A percentile compares a stretch with the other conserved stretches of the same genome.
Evolutionary conservation across 768 basidiomycete species (phyloP).

Genomic region (Lactarius deliciosus): DNA sequence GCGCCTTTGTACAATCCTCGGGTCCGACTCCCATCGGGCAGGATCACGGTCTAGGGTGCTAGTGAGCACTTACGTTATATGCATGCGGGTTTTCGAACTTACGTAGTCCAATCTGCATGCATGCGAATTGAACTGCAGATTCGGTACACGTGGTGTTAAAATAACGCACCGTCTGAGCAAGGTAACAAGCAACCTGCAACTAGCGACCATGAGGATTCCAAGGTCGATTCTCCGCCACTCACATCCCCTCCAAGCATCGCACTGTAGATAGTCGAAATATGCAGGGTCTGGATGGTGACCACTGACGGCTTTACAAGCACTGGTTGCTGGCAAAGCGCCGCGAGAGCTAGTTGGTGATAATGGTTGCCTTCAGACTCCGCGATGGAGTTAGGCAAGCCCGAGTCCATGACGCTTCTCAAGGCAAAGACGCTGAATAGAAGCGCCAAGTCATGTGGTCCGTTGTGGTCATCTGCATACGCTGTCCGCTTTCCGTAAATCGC

Average conservation of each 20-base stretch:
- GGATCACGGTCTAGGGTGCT: constrained; percentile 58
- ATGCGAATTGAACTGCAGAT: not conserved
- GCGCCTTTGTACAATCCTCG: constrained; percentile 59
- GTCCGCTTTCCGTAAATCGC: constrained; percentile 53
- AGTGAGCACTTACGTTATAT: constrained; percentile 6
- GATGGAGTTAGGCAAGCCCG: constrained; percentile 36
- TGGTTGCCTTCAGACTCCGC: constrained; percentile 57
- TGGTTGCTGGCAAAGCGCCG: constrained; percentile 62
- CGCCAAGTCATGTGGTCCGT: constrained; percentile 37
- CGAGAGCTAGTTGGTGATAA: constrained; percentile 59
- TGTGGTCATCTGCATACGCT: constrained; percentile 30
- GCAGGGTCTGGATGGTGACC: constrained; percentile 70
- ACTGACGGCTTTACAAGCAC: constrained; percentile 70
- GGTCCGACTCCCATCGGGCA: constrained; percentile 48
- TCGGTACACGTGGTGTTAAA: constrained; percentile 1
- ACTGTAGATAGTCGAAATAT: constrained; percentile 67
- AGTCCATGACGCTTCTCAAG: constrained; percentile 35
- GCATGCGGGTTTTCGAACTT: constrained; percentile 35
- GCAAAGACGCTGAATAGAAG: constrained; percentile 37
- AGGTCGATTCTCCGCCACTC: constrained; percentile 56
- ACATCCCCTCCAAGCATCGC: constrained; percentile 67
- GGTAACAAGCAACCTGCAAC: constrained; percentile 62
- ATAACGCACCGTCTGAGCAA: constrained; percentile 59
- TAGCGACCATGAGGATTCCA: constrained; percentile 71
- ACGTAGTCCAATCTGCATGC: constrained; percentile 63